A percentile compares a stretch with the other conserved stretches of the same genome.
These are phyloP conservation scores for Entomophthora muscae DNA, from an alignment of 371 early-diverging fungal genomes.

Conservation along the genomic window DNA sequence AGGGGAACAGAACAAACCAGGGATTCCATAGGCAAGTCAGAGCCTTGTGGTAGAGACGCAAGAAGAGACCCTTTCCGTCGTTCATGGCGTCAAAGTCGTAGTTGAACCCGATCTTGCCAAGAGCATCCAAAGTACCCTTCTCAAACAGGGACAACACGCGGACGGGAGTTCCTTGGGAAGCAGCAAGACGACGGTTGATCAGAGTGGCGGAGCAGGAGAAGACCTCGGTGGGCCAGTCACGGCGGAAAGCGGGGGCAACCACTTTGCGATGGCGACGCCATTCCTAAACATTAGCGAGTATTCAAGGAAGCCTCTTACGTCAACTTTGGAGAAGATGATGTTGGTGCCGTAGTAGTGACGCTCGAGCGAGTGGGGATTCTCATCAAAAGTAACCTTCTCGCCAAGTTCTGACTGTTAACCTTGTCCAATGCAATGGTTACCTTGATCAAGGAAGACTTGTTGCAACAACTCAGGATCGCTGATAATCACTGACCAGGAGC, in stretches of 20 bases:
- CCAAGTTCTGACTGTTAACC: neutral
- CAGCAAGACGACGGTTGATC: neutral
- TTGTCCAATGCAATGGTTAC: neutral
- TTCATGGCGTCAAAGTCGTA: slow-evolving; percentile 10
- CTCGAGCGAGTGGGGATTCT: neutral
- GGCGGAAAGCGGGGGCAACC: neutral
- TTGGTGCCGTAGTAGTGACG: neutral
- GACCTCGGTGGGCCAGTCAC: neutral
- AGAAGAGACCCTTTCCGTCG: neutral
- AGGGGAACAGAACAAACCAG: neutral
- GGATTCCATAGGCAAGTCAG: neutral
- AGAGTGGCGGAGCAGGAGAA: neutral
- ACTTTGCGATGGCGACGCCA: neutral
- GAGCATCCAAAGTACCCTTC: neutral
- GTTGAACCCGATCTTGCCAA: slow-evolving; percentile 7
- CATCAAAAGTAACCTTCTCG: neutral
- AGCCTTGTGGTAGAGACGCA: neutral
- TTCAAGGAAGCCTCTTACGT: neutral
- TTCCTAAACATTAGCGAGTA: neutral
- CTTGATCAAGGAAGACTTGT: neutral
- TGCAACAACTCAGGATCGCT: neutral
- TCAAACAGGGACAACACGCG: neutral
- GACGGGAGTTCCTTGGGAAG: neutral
- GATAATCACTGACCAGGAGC: neutral
- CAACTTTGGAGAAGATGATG: neutral